Conservation (phyloP, 2,329 filamentous ascomycete genomes). For the Aspergillus proliferans region DNA sequence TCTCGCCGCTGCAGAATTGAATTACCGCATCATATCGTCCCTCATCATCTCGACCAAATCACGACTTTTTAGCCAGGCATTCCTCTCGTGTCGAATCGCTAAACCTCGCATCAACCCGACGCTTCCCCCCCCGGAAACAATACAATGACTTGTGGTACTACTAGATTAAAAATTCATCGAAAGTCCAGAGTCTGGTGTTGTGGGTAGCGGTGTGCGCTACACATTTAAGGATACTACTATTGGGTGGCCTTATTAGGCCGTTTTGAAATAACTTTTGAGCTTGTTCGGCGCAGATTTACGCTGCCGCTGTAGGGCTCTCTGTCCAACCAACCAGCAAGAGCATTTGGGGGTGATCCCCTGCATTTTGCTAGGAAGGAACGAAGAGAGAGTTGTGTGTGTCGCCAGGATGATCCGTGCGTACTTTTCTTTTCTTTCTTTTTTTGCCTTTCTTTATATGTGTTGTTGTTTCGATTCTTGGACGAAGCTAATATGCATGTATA, state of each 20-base stretch:
- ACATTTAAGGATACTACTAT: no score
- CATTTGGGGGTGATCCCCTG: neutral
- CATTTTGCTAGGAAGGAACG: neutral
- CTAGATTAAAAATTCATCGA: constrained; percentile 8
- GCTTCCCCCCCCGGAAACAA: neutral
- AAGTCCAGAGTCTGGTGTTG: constrained; percentile 11
- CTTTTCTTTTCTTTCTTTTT: neutral
- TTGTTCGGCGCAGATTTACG: neutral
- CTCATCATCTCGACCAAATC: neutral
- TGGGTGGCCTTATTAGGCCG: no score
- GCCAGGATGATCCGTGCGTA: neutral
- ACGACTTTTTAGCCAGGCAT: neutral
- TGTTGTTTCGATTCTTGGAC: neutral
- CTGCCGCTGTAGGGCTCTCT: neutral
- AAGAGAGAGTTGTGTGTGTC: neutral
- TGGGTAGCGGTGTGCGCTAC: constrained; percentile 15
- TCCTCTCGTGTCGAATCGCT: neutral
- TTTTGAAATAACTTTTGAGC: neutral
- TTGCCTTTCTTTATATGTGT: neutral
- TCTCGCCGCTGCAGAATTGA: neutral
- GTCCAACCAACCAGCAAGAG: neutral
- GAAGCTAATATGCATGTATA: constrained; percentile 5
- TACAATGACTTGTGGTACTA: constrained; percentile 11
- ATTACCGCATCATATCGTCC: constrained; percentile 1
- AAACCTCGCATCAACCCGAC: neutral